Conservation (phyloP, 2,329 filamentous ascomycete species). For the Pyrenochaeta sp. region DNA sequence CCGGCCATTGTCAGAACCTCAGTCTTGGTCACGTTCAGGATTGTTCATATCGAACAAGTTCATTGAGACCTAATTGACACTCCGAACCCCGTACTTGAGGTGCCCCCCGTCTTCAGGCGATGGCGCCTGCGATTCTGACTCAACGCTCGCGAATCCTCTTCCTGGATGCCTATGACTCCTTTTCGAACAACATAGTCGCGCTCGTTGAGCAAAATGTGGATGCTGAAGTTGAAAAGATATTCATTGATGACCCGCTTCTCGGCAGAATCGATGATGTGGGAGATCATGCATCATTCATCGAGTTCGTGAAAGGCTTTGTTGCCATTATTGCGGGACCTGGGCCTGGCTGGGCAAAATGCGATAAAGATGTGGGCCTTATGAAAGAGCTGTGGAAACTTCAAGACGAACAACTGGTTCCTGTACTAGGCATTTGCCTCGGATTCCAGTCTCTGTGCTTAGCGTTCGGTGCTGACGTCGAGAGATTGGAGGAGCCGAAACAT, state of each 20-base stretch:
- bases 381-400: constrained; percentile 75
- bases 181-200: constrained; percentile 92
- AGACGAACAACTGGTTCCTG: constrained; percentile 70
- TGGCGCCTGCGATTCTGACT: constrained; percentile 40
- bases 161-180: constrained; percentile 96
- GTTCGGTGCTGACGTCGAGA: constrained; percentile 72
- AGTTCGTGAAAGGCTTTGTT: constrained; percentile 70
- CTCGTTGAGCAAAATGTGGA: constrained; percentile 75
- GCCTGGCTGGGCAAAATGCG: constrained; percentile 78
- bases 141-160: constrained; percentile 72
- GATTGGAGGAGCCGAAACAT: constrained; percentile 77
- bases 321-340: constrained; percentile 91
- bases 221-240: constrained; percentile 74
- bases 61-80: neutral
- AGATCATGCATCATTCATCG: constrained; percentile 46
- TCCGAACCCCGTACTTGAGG: neutral
- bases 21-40: no score
- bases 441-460: constrained; percentile 82
- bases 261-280: constrained; percentile 4
- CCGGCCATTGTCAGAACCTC: neutral
- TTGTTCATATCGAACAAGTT: neutral
- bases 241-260: constrained; percentile 64
- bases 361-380: constrained; percentile 85
- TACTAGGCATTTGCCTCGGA: constrained; percentile 87
- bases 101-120: constrained; percentile 6